Conservation (phyloP, 441 rosid genomes). For the Gossypium davidsonii region DNA sequence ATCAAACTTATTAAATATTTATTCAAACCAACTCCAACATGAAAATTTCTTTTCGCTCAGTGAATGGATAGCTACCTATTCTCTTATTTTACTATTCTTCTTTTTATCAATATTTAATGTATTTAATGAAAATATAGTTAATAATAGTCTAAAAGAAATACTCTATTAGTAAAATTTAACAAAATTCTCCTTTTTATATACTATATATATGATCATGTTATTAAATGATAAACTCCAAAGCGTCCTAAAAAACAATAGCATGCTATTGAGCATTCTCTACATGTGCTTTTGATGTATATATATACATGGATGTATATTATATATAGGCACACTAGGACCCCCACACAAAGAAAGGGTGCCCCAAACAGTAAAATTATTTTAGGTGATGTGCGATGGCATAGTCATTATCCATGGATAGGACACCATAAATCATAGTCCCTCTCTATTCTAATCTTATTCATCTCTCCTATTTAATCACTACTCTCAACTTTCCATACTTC, state of each 20-base stretch:
- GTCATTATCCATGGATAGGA: not conserved
- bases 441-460: not conserved
- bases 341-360: not conserved
- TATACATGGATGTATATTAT: not conserved
- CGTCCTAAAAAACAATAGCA: not conserved
- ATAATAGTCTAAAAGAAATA: too few relatives aligned
- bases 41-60: not conserved
- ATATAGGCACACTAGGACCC: not conserved
- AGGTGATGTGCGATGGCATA: not conserved
- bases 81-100: too few relatives aligned
- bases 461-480: constrained; percentile 42
- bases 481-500: constrained; percentile 13
- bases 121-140: too few relatives aligned
- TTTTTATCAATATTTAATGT: too few relatives aligned
- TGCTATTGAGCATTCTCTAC: not conserved
- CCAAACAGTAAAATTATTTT: not conserved
- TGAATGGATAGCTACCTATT: too few relatives aligned
- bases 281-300: not conserved
- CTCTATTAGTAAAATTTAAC: too few relatives aligned
- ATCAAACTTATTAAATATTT: not conserved
- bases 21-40: not conserved
- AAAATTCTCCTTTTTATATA: too few relatives aligned
- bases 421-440: not conserved
- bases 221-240: too few relatives aligned
- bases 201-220: not conserved